Evolutionary conservation across 2,329 filamentous ascomycete genomes (phyloP).

Genomic region (Daldinia sp.): DNA sequence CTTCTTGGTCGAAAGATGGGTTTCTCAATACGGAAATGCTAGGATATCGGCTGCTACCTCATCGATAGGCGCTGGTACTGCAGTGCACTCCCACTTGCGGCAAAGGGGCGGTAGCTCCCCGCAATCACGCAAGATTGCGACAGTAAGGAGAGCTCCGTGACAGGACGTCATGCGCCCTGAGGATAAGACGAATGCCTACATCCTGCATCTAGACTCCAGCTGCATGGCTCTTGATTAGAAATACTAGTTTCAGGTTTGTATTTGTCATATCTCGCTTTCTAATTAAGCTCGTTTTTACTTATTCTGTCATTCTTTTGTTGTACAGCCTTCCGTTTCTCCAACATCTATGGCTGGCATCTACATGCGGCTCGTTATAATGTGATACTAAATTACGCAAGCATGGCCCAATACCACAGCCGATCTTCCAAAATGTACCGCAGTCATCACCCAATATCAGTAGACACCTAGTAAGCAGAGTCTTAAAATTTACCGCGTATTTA

Average conservation of each 20-base stretch:
- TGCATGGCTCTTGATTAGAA: conserved; percentile 36
- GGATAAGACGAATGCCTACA: conserved; percentile 19
- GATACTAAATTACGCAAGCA: conserved; percentile 14
- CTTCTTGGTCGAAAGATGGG: neutral
- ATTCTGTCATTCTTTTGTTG: too few relatives aligned
- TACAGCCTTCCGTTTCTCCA: conserved; percentile 21
- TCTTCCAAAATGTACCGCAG: neutral
- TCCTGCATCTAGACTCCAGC: conserved; percentile 18
- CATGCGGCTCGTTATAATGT: conserved; percentile 3
- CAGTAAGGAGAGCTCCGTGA: conserved; percentile 13
- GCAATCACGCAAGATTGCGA: conserved; percentile 45
- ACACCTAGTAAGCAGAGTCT: neutral
- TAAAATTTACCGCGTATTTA: neutral
- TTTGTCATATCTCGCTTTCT: conserved; percentile 1
- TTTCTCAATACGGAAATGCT: neutral
- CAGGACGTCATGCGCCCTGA: conserved; percentile 22
- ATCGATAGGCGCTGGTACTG: conserved; percentile 24
- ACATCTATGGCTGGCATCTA: neutral
- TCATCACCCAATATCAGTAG: conserved; percentile 27
- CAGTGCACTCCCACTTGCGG: conserved; percentile 12
- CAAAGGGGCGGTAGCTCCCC: conserved; percentile 34
- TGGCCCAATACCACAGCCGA: conserved; percentile 9
- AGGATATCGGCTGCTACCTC: conserved; percentile 23
- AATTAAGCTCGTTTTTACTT: neutral
- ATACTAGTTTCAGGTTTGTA: conserved; percentile 26